Base-by-base conservation (phyloP, 1,284 basidiomycete species). In the Cutaneotrichosporon cutaneum region DNA sequence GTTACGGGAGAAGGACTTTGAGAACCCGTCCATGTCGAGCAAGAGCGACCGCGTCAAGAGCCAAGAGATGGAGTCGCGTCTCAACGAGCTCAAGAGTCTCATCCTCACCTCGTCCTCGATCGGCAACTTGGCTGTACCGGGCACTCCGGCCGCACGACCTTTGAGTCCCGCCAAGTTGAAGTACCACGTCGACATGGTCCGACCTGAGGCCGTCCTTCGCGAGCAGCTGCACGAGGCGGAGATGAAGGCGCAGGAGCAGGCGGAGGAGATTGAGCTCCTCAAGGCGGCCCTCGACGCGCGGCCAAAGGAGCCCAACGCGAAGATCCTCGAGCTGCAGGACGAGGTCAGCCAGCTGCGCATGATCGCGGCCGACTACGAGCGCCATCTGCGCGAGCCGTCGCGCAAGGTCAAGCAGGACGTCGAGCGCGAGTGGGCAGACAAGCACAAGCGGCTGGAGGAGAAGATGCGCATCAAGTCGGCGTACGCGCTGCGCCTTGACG, bases 101-200 rank as follows among this genome's bases (percentile, higher is more conserved):
- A 94, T 94, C 70, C 79, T 94, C 65, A 94, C 90, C 3, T 91
- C 89, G 66, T 86, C 89, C 67, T 89, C 85, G 1, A 85, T 94
- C 9, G 56, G 57, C 27, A 48, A 24, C 36, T 44, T 35, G 22
- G 21, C 45, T 0, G 44, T 35, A 11, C 32, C 42, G 4, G 52
- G 59, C 32, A 50, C 50, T 7, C 36, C 86, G 89, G 65, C 87
- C 2, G 59, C 88, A 30, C 81, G 89, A 21, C 88, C 91, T 0
- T 82, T 82, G 10, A 92, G 89, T 75, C 92, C 92, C 0, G 84
- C 84, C 50, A 93, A 92, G 81, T 80, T 92, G 39, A 72, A 72
- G 54, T 75, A 75, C 57, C 71, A 72, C 11, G 64, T 78, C 22
- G 88, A 93, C 77, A 92, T 92, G 68, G 89, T 92, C 72, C 85